These are phyloP conservation scores for Lipomyces japonicus DNA, from an alignment of 805 yeast species.

Conservation along the genomic window DNA sequence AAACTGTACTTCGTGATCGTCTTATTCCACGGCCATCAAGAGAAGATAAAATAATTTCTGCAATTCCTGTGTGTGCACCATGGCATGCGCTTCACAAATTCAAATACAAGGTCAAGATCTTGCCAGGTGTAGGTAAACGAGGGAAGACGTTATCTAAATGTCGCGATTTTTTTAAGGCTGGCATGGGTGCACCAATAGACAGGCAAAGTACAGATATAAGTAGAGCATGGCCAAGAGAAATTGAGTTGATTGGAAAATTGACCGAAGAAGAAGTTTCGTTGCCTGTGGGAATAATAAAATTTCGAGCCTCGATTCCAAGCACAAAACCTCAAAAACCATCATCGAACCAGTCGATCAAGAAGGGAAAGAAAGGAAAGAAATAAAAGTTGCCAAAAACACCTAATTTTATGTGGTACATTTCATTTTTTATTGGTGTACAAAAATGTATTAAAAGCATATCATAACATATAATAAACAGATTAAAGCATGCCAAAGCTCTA, in stretches of 20 bases:
- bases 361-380: not conserved
- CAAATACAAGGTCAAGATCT: conserved; percentile 78
- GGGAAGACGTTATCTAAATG: conserved; percentile 79
- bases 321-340: too few relatives aligned
- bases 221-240: conserved; percentile 69
- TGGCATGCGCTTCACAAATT: conserved; percentile 74
- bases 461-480: not conserved
- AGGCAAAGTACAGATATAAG: conserved; percentile 45
- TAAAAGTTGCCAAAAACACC: not conserved
- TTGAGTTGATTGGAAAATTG: conserved; percentile 51
- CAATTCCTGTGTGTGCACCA: conserved; percentile 88
- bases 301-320: conserved; percentile 35
- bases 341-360: too few relatives aligned
- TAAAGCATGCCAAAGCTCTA: not conserved
- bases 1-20: conserved; percentile 46
- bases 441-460: not conserved
- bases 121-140: conserved; percentile 74
- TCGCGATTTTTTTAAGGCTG: conserved; percentile 52
- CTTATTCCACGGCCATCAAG: conserved; percentile 32
- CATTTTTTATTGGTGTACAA: too few relatives aligned
- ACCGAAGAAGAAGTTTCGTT: conserved; percentile 67
- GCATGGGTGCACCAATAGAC: conserved; percentile 43
- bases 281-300: conserved; percentile 64
- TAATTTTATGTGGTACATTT: too few relatives aligned
- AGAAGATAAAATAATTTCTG: conserved; percentile 55